These are phyloP conservation scores for Paraleonurus japonicus DNA, from an alignment of 257 asterid genomes.

Conservation along the genomic window DNA sequence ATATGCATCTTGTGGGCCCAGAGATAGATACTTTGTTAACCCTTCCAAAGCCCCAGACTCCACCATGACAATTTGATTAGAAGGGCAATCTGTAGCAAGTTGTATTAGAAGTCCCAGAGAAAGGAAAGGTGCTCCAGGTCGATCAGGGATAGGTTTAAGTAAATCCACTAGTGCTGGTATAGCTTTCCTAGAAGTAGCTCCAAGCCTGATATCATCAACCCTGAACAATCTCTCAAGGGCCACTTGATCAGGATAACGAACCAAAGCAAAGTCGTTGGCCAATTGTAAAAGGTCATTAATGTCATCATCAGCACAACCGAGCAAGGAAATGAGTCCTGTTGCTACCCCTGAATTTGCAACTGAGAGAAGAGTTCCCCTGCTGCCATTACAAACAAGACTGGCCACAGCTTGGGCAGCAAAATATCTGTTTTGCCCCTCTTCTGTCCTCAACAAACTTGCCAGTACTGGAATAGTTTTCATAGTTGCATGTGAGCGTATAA, in stretches of 20 bases:
- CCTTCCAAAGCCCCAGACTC: slow-evolving; percentile 98
- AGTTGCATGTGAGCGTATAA: slow-evolving; percentile 75
- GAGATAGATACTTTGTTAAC: slow-evolving; percentile 87
- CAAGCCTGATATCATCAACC: slow-evolving; percentile 93
- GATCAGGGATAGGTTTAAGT: slow-evolving; percentile 96
- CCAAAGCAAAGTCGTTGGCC: slow-evolving; percentile 77
- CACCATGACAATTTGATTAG: slow-evolving; percentile 90
- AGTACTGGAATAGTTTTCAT: slow-evolving; percentile 88
- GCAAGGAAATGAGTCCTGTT: slow-evolving; percentile 82
- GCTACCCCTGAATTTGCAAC: slow-evolving; percentile 97
- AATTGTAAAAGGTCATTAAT: slow-evolving; percentile 77
- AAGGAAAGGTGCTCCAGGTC: slow-evolving; percentile 97
- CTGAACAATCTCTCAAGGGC: slow-evolving; percentile 94
- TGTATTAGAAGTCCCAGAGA: slow-evolving; percentile 88
- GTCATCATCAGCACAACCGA: slow-evolving; percentile 90
- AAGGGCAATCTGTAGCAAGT: slow-evolving; percentile 80
- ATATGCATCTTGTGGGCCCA: slow-evolving; percentile 91
- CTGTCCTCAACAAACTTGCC: slow-evolving; percentile 79
- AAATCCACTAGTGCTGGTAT: slow-evolving; percentile 97
- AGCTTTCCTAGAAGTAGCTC: slow-evolving; percentile 97
- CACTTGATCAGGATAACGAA: slow-evolving; percentile 87
- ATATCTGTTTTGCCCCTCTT: slow-evolving; percentile 84
- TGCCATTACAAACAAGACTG: slow-evolving; percentile 96
- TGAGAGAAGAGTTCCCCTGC: slow-evolving; percentile 98
- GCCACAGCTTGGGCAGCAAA: slow-evolving; percentile 95